Percentiles rank a stretch among this genome's conserved stretches.
Conservation (phyloP, 2,329 filamentous ascomycete species). For the Trichoderma koningiopsis region DNA sequence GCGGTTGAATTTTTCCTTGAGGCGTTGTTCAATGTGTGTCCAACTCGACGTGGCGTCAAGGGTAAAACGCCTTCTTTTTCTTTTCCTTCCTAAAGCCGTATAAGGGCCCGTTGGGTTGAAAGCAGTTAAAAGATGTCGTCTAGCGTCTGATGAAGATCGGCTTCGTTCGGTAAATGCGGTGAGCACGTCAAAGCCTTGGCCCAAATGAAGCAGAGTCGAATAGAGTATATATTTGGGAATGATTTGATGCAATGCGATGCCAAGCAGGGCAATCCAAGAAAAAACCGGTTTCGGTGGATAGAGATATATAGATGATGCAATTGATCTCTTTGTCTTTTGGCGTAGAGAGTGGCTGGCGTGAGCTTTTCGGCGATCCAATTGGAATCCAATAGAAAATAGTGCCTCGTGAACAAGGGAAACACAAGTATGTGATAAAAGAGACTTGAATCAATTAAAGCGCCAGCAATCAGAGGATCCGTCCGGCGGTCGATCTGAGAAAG, state of each 20-base stretch:
- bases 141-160: not conserved
- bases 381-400: slow-evolving; percentile 23
- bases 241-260: slow-evolving; percentile 23
- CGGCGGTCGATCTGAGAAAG: slow-evolving; percentile 24
- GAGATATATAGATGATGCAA: slow-evolving; percentile 5
- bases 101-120: not conserved
- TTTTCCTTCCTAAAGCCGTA: not conserved
- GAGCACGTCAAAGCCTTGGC: not conserved
- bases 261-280: not conserved
- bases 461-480: slow-evolving; percentile 22
- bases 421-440: slow-evolving; percentile 1
- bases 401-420: not conserved
- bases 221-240: not conserved
- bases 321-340: not conserved
- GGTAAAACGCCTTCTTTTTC: not conserved
- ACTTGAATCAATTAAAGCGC: not conserved
- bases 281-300: not conserved
- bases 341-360: not conserved
- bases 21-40: slow-evolving; percentile 12
- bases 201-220: not conserved
- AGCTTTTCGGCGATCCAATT: not conserved
- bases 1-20: slow-evolving; percentile 1
- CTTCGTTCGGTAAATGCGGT: slow-evolving; percentile 4
- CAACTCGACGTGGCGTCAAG: slow-evolving; percentile 21
- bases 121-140: not conserved